Evolutionary conservation across 495 filamentous ascomycete genomes (phyloP).

Genomic region (Neurospora sp.): DNA sequence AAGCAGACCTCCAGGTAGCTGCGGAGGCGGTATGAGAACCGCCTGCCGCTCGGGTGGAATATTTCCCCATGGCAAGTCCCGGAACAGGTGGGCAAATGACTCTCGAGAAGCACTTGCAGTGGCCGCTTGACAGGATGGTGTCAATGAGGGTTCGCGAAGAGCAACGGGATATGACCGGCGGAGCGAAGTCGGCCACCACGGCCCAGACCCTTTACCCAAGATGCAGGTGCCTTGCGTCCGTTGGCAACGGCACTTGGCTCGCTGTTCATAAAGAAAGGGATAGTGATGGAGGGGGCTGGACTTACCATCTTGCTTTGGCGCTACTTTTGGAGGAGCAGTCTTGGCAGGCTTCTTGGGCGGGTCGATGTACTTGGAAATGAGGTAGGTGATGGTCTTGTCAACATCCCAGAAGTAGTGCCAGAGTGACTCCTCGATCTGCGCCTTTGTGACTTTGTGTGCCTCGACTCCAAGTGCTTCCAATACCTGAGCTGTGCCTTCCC

Average conservation of each 20-base stretch:
- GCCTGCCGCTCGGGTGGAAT: conserved; percentile 59
- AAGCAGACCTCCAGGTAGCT: conserved; percentile 54
- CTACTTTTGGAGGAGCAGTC: conserved; percentile 16
- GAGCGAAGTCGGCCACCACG: not conserved
- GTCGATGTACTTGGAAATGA: conserved; percentile 50
- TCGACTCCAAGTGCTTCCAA: conserved; percentile 42
- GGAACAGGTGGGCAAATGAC: conserved; percentile 48
- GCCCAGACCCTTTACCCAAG: not conserved
- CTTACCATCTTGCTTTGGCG: conserved; percentile 45
- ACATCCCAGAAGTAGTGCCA: conserved; percentile 97
- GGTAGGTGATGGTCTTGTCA: conserved; percentile 68
- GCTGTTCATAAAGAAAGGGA: not conserved
- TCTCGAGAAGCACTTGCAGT: not conserved
- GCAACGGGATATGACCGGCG: not conserved
- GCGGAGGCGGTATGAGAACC: conserved; percentile 54
- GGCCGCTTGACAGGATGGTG: not conserved
- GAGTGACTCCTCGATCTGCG: conserved; percentile 76
- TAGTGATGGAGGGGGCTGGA: not conserved
- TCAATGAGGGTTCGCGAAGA: conserved; percentile 2
- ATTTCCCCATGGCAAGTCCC: conserved; percentile 77
- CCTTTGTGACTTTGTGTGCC: conserved; percentile 44
- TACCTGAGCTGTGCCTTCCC: conserved; percentile 43
- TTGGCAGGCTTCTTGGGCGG: conserved; percentile 21
- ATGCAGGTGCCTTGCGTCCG: not conserved
- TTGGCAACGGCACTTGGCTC: not conserved